Conservation (phyloP, 345 rosid genomes). For the Melaleuca alternifolia region DNA sequence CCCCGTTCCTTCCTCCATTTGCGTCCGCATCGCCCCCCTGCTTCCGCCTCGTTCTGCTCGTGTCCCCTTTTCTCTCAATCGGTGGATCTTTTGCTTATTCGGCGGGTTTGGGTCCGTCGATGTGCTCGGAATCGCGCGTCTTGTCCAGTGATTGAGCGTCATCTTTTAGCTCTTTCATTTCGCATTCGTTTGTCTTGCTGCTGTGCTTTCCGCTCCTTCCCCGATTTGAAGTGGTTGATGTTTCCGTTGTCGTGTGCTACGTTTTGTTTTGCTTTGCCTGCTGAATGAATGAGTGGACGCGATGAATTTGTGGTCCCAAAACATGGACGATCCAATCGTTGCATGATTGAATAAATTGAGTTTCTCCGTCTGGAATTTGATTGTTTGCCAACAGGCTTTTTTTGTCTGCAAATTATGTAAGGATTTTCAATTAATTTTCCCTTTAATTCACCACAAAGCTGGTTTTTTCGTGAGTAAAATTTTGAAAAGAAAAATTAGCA, state of each 20-base stretch:
- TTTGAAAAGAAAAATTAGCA: background rate
- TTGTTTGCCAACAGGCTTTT: background rate
- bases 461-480: background rate
- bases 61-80: background rate
- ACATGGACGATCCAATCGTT: background rate
- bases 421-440: background rate
- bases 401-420: background rate
- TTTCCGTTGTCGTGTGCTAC: background rate
- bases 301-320: background rate
- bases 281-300: background rate
- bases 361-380: background rate
- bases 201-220: background rate
- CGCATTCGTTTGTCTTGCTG: background rate
- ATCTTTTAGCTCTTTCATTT: background rate
- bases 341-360: background rate
- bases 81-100: background rate
- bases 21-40: background rate
- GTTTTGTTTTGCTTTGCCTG: background rate
- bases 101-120: background rate
- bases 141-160: background rate
- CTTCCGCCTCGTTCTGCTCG: background rate
- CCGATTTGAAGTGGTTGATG: background rate
- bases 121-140: background rate
- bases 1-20: background rate
- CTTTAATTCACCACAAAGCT: background rate